Base-by-base conservation (phyloP, 805 yeast genomes). In the Yarrowia sp. region DNA sequence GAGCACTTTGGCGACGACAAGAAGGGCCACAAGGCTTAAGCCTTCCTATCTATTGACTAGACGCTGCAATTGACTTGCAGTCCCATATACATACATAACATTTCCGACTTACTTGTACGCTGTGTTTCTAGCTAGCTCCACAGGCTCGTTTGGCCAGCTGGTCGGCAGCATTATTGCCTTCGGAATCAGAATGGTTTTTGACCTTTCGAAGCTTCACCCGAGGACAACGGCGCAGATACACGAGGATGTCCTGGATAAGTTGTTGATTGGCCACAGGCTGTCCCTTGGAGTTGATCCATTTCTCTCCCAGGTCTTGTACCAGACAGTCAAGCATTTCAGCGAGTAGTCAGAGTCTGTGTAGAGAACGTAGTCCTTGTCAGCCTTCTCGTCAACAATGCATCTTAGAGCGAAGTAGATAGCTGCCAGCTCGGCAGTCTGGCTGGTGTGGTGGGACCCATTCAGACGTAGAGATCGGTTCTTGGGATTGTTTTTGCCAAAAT, bases 1-100 rank as follows among this genome's bases (percentile, higher is more conserved):
- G 42, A 51, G 19, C 42, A 51, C 32, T 47, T 47, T 31, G 38
- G 38, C 2, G 29, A 47, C 22, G 53, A 46, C 19, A 29, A 47
- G 36, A 31, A 21, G 27, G 21, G n/a, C n/a, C 16, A 44, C 16
- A 44, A 44, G 51, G 36, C 21, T 7, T 19, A 42, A 10, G 19
- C 41, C 14, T 14, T 9, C 6, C 16, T 36, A 36, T 36, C 22
- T 36, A 36, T 19, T 36, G 41, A 36, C 12, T 36, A 36, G 41
- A 36, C 41, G 41, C 41, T 36, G 41, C 41, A 35, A 16, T 35
- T 35, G 38, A 10, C 24, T 36, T 36, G 41, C 41, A 36, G 22
- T 19, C 41, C 18, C 41, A 18, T 36, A 18, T 12, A 18, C 10
- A 18, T 35, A 16, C 12, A 35, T 18, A n/a, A 7, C 6, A 16